Percentiles rank a stretch among this genome's conserved stretches.
Evolutionary conservation across 805 yeast species (phyloP).

Genomic region (Brettanomyces nanus): DNA sequence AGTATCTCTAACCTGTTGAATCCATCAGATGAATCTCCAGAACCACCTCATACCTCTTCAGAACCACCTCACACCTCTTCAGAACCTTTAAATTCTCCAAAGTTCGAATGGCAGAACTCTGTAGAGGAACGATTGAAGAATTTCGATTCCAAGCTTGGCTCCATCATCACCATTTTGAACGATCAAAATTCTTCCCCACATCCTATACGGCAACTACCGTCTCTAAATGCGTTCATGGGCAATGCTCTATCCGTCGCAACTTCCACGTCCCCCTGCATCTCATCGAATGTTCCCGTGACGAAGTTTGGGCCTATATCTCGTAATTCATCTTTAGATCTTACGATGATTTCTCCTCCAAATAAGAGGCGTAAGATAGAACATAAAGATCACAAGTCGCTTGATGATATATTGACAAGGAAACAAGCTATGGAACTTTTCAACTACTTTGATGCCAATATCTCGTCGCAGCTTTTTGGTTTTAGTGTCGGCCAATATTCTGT

Average conservation of each 20-base stretch:
- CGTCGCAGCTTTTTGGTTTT: slow-evolving; percentile 63
- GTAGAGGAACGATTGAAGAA: slow-evolving; percentile 32
- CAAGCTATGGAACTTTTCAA: slow-evolving; percentile 40
- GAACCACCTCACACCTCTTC: no score
- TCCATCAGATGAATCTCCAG: neutral
- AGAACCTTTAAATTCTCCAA: no score
- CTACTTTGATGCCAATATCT: slow-evolving; percentile 45
- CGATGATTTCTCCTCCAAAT: neutral
- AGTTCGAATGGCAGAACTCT: slow-evolving; percentile 24
- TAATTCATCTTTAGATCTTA: neutral
- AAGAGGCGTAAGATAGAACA: neutral
- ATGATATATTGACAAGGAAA: slow-evolving; percentile 13
- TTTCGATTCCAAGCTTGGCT: slow-evolving; percentile 32
- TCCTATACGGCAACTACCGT: no score
- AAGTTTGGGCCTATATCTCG: neutral
- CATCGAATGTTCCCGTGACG: neutral
- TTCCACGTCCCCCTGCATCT: neutral
- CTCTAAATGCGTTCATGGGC: no score
- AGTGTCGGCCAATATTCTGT: slow-evolving; percentile 42
- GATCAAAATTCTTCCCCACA: slow-evolving; percentile 13
- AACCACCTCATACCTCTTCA: no score
- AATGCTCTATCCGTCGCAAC: neutral
- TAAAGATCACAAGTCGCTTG: slow-evolving; percentile 6
- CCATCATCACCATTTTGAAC: slow-evolving; percentile 29
- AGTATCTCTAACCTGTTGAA: slow-evolving; percentile 3